Evolutionary conservation across 1,284 basidiomycete genomes (phyloP).

Genomic region (Fomitopsis palustris): DNA sequence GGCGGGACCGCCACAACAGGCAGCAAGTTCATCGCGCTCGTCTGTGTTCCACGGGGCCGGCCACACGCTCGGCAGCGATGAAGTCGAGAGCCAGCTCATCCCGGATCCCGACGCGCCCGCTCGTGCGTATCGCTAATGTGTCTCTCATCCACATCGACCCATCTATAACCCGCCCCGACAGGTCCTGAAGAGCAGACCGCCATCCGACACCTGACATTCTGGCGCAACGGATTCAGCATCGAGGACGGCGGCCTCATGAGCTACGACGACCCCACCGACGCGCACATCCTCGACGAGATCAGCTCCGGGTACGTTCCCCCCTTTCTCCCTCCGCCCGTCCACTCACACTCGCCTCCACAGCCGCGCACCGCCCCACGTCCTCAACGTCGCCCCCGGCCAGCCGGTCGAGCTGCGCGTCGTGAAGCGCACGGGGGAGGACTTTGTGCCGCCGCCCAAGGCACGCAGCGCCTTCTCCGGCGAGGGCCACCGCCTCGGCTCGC

Average conservation of each 20-base stretch:
- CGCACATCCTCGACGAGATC: constrained; percentile 74
- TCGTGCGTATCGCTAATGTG: not conserved
- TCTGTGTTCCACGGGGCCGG: constrained; percentile 67
- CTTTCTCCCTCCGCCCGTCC: not conserved
- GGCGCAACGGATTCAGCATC: constrained; percentile 92
- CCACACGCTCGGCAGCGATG: constrained; percentile 85
- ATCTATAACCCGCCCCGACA: not conserved
- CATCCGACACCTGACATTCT: constrained; percentile 85
- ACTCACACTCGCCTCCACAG: constrained; percentile 32
- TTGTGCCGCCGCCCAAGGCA: constrained; percentile 48
- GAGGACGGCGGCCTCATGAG: constrained; percentile 86
- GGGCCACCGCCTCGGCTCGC: constrained; percentile 83
- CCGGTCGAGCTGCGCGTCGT: constrained; percentile 84
- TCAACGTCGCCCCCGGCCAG: constrained; percentile 80
- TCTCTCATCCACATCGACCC: not conserved
- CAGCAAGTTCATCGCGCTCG: constrained; percentile 8
- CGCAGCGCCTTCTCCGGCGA: constrained; percentile 63
- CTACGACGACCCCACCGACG: constrained; percentile 82
- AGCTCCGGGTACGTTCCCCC: constrained; percentile 64
- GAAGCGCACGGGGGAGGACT: constrained; percentile 75
- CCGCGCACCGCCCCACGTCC: constrained; percentile 73
- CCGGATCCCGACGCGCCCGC: constrained; percentile 58
- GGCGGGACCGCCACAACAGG: constrained; percentile 37
- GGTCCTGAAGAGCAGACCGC: constrained; percentile 57
- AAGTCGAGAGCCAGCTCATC: constrained; percentile 67